Percentiles rank a stretch among this genome's conserved stretches.
Conservation (phyloP, 2,329 filamentous ascomycete species). For the Clonostachys byssicola region DNA sequence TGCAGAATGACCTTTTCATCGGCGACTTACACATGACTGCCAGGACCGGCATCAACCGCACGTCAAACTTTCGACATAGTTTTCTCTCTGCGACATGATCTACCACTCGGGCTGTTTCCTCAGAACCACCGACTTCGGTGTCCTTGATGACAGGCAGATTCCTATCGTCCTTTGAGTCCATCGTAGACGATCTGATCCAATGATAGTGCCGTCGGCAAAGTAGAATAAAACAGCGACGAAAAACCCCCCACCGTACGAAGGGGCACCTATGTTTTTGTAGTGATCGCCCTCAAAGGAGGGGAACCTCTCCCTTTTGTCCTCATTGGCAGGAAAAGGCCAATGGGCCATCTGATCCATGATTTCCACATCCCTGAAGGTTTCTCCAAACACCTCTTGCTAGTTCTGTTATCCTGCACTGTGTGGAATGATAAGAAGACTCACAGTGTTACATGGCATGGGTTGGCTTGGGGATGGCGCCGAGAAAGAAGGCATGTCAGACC, state of each 20-base stretch:
- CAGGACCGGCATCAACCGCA: conserved; percentile 47
- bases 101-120: conserved; percentile 19
- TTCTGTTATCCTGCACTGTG: background rate
- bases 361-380: too few species aligned
- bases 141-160: background rate
- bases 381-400: background rate
- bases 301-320: too few species aligned
- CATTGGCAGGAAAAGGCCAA: too few species aligned
- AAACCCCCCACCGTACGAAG: too few species aligned
- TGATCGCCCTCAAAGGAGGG: too few species aligned
- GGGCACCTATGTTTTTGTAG: too few species aligned
- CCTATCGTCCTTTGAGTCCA: background rate
- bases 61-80: conserved; percentile 50
- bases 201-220: too few species aligned
- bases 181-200: too few species aligned
- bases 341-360: too few species aligned
- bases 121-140: conserved; percentile 1
- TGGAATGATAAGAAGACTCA: background rate
- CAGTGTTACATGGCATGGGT: background rate
- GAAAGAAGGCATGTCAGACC: too few species aligned
- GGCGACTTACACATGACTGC: conserved; percentile 42
- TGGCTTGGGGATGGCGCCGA: too few species aligned
- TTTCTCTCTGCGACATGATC: conserved; percentile 41
- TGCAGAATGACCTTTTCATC: background rate
- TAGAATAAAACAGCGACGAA: too few species aligned